These are phyloP conservation scores for Eucalyptus polyanthemos DNA, from an alignment of 345 rosid genomes.

Conservation along the genomic window DNA sequence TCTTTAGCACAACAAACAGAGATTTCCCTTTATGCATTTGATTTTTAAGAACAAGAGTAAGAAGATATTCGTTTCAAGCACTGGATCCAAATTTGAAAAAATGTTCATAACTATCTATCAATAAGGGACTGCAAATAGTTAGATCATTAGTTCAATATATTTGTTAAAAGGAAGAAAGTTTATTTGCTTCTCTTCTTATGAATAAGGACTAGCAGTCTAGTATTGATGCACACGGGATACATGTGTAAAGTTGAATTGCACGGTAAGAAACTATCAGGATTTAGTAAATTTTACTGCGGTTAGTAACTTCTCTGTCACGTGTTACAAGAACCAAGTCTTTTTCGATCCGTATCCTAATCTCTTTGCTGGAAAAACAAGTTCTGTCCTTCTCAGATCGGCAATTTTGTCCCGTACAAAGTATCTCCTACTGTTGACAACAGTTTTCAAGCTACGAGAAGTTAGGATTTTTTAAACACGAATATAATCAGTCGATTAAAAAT, in stretches of 20 bases:
- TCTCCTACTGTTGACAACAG: not conserved
- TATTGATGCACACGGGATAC: not conserved
- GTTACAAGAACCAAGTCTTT: not conserved
- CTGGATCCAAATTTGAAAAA: not conserved
- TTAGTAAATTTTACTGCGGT: not conserved
- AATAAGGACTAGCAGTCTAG: not conserved
- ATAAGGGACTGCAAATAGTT: not conserved
- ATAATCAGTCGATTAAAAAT: no score
- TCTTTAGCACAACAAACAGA: not conserved
- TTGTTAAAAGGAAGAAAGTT: not conserved
- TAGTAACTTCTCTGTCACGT: not conserved
- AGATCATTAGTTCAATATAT: not conserved
- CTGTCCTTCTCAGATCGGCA: not conserved
- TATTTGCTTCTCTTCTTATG: not conserved
- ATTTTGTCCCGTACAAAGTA: not conserved
- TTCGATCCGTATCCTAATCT: fast-evolving
- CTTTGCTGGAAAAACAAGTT: not conserved
- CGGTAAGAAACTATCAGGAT: not conserved
- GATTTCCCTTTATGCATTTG: not conserved
- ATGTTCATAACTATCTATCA: not conserved
- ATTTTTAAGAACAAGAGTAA: not conserved
- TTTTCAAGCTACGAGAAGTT: not conserved
- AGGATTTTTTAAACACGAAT: not conserved
- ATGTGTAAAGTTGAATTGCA: not conserved
- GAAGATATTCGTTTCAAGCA: not conserved